Evolutionary conservation across 805 yeast genomes (phyloP), one percentile per base, ranked within the genome.

Genomic region (Pichia gijzeniarum): DNA sequence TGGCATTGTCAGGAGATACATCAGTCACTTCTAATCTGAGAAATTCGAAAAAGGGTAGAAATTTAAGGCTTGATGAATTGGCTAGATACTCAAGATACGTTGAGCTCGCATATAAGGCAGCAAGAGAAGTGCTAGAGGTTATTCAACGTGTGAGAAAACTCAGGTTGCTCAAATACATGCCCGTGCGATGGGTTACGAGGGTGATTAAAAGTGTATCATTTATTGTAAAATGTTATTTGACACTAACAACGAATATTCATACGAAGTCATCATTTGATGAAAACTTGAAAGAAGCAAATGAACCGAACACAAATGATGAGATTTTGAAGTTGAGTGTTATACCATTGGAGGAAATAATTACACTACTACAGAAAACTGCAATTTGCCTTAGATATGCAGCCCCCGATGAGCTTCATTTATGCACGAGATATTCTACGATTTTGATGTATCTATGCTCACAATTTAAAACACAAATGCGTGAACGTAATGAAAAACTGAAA

Each of bases 101-200:
- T 21, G 89, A 81, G 49, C 70, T 80, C 45, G 97, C 96, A 0
- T 86, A 82, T 53, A 77, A 72, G 48, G 83, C 97, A 0, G 96
- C 96, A 1, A 80, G 81, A 55, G 95, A 85, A 58, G 76, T 86
- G 55, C 65, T 90, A 22, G 72, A 75, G 20, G 82, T 84, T 4
- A 85, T 90, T 4, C 78, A 77, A 45, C 65, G 93, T 34, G 79
- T 88, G 5, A 86, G 82, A 55, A 71, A 71, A 50, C 64, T 83
- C 48, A 77, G 74, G 48, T 65, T 82, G 70, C 65, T 88, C 44
- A 71, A 79, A 47, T 83, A 73, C 58, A 87, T 89, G 81, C 96
- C 98, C 1, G 89, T 88, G n/a, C 70, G 96, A 51, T 89, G 96
- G 95, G 80, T 85, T 6, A 83, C 86, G 0, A 72, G 95, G 43